phyloP scores from a whole-genome alignment of 257 asterid species.

The Ligustrum vulgare region DNA sequence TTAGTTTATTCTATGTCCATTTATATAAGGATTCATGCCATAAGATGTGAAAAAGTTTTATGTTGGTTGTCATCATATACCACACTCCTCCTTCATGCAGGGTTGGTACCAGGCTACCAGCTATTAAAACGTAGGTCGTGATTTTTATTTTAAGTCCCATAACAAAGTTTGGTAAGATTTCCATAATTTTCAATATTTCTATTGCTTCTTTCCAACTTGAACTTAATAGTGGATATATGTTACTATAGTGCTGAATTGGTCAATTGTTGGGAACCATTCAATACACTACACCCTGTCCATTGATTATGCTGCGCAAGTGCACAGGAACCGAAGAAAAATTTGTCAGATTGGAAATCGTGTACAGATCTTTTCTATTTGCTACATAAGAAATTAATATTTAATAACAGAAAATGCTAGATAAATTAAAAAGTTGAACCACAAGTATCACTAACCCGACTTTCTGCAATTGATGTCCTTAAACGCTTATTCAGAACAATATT shows the following conservation, averaged over 20 bases:
- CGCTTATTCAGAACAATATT: constrained; percentile 77
- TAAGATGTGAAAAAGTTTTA: not conserved
- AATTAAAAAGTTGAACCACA: constrained; percentile 24
- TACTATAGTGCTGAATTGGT: not conserved
- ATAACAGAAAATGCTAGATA: constrained; percentile 20
- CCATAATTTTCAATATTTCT: not conserved
- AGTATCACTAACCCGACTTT: constrained; percentile 73
- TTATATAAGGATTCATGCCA: not conserved
- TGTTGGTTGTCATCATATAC: not conserved
- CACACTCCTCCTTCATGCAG: not conserved
- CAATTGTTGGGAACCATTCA: not conserved
- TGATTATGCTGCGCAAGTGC: not conserved
- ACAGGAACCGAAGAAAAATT: not conserved
- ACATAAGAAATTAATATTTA: constrained; percentile 1
- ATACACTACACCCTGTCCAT: not conserved
- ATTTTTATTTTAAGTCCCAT: not conserved
- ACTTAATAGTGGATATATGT: not conserved
- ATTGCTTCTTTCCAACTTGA: not conserved
- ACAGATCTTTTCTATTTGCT: not conserved
- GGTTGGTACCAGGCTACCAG: not conserved
- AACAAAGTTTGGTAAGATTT: not conserved
- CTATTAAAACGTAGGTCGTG: not conserved
- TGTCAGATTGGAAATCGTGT: not conserved
- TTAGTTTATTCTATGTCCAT: not conserved
- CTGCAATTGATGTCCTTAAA: constrained; percentile 78